These are phyloP conservation scores for Neurospora sp. DNA, from an alignment of 495 filamentous ascomycete species.

Conservation along the genomic window DNA sequence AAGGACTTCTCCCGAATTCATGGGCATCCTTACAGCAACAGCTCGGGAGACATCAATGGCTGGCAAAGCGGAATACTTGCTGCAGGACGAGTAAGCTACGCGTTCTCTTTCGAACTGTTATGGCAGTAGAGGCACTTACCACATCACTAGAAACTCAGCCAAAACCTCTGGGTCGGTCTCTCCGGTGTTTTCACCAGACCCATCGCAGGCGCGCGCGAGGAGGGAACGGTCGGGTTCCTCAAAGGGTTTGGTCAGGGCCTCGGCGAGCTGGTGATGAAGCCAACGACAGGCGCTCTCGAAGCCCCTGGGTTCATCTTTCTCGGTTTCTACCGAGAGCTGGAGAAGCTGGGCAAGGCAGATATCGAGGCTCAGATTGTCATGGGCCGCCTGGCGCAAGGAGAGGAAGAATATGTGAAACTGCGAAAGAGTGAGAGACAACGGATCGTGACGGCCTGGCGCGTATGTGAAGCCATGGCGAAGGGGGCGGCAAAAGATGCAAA, in stretches of 20 bases:
- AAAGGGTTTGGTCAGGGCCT: slow-evolving; percentile 60
- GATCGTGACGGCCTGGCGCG: background rate
- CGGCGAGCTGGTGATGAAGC: slow-evolving; percentile 55
- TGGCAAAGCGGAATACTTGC: slow-evolving; percentile 51
- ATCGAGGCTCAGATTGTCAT: slow-evolving; percentile 1
- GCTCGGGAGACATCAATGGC: slow-evolving; percentile 42
- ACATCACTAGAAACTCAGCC: slow-evolving; percentile 40
- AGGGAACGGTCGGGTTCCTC: slow-evolving; percentile 43
- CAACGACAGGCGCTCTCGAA: slow-evolving; percentile 45
- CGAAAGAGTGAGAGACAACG: background rate
- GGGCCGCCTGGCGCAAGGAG: background rate
- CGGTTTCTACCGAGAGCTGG: slow-evolving; percentile 38
- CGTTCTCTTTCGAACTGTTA: background rate
- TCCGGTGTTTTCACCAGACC: slow-evolving; percentile 57
- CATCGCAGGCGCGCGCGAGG: slow-evolving; percentile 42
- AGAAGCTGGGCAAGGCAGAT: slow-evolving; percentile 28
- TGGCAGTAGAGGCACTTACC: background rate
- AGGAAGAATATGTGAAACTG: background rate
- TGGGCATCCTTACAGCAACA: slow-evolving; percentile 52
- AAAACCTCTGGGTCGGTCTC: slow-evolving; percentile 56
- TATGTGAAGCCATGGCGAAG: background rate
- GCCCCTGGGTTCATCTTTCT: slow-evolving; percentile 22
- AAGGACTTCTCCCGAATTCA: slow-evolving; percentile 70
- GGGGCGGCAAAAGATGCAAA: background rate
- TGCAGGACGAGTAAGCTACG: slow-evolving; percentile 27